A percentile compares a stretch with the other conserved stretches of the same genome.
These are phyloP conservation scores for Annona cherimola DNA, from an alignment of 164 flowering plant species.

Conservation along the genomic window DNA sequence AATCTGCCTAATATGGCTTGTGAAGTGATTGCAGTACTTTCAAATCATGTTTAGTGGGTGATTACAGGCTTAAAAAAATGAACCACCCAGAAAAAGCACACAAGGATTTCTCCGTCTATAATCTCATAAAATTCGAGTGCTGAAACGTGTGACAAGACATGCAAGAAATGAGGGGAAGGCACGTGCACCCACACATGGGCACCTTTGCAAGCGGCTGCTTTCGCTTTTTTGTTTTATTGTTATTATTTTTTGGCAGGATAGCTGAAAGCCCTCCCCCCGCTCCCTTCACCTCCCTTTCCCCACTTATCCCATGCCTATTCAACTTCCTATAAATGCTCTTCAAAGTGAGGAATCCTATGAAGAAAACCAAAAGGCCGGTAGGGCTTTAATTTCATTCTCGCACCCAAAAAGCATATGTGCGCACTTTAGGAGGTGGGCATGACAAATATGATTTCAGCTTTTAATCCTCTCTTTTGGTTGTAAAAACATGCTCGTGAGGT, in stretches of 20 bases:
- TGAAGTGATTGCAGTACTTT: too few species aligned
- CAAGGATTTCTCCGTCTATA: too few species aligned
- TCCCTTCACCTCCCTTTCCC: background rate
- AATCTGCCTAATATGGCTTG: too few species aligned
- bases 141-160: background rate
- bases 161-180: background rate
- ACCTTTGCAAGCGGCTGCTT: constrained; percentile 12
- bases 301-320: too few species aligned
- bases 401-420: constrained; percentile 23
- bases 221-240: too few species aligned
- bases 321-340: constrained; percentile 13
- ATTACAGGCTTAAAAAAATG: too few species aligned
- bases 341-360: constrained; percentile 32
- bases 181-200: background rate
- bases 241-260: background rate
- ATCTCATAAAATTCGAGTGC: background rate
- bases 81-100: too few species aligned
- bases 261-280: constrained; percentile 4
- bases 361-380: constrained; percentile 29
- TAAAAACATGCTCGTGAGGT: constrained; percentile 42
- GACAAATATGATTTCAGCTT: constrained; percentile 34
- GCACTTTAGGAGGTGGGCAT: constrained; percentile 31
- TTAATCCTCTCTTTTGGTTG: constrained; percentile 27
- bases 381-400: constrained; percentile 18
- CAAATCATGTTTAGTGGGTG: too few species aligned